Evolutionary conservation across 768 basidiomycete species (phyloP), one percentile per base, ranked within the genome.

Genomic region (Cystobasidium ongulense): DNA sequence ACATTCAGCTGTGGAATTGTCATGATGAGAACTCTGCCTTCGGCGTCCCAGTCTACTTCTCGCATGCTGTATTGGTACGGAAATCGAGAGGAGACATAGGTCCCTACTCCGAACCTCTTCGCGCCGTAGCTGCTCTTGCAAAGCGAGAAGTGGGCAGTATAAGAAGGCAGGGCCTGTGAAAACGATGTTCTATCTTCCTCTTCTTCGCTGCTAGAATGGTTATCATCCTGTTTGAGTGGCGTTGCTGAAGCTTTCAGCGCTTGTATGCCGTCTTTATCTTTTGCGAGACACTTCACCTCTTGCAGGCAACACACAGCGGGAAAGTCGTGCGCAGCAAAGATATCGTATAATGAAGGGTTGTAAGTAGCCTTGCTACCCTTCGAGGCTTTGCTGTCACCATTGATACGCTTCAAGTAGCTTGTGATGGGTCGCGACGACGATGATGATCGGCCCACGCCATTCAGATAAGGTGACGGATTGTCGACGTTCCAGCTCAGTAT

Each of bases 401-500:
- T 21, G 15, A 53, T 29, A 35, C 38, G 39, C 50, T 53, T 35
- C 63, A 66, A 54, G 50, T 65, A 74, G 36, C 38, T 57, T 25
- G 72, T 64, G 54, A 59, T 23, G 57, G 67, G 41, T 25, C 36
- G 27, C 35, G 65, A 68, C 7, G 68, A 43, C 17, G 35, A 53
- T 18, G 52, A 35, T 43, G 64, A 23, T 53, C 39, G 13, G 50
- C 65, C 43, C 8, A 25, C n/a, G 4, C 50, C 38, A 41, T 21
- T 27, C 33, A 76, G 46, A 46, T 61, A 74, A 1, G 73, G 63
- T 1, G 46, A 36, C 17, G 75, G 73, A 29, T 61, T 76, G 63
- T 76, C 75, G 73, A 74, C 50, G 39, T 76, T 76, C 75, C 75
- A 76, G 61, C 36, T 53, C 13, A 76, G 50, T 27, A 76, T 72